Base-by-base conservation (phyloP, 495 filamentous ascomycete genomes). In the Penicillium silybi region DNA sequence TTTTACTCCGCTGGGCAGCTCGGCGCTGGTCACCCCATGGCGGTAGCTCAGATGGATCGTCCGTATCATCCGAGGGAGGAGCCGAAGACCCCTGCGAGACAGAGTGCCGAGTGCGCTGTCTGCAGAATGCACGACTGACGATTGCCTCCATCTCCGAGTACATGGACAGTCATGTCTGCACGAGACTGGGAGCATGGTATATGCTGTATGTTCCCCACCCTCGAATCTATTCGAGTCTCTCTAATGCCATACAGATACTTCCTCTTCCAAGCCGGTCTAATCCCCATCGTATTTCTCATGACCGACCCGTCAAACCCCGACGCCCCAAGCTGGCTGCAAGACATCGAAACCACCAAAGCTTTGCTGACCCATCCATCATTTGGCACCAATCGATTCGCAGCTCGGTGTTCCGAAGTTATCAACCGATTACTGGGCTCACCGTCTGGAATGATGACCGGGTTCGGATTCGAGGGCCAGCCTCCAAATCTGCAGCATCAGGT, bases 221-320 rank as follows among this genome's bases (percentile, higher is more conserved):
- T 32, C 16, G 17, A 42, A 3, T 26, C 11, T 22, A 27, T 42
- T 1, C 41, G 22, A 42, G n/a, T 16, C 17, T 23, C n/a, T 7
- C 20, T 11, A 19, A 18, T 29, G 11, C 15, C 17, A 23, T 23
- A 41, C 44, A 74, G 71, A 7, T 78, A 80, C 53, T 80, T 80
- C 57, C 71, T 80, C 17, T 80, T 80, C 63, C 77, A 80, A 64
- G 76, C 77, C 16, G 74, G 65, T 11, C 51, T 80, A 0, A 79
- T 80, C 27, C 77, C 77, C 1, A 66, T 75, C 37, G 72, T 80
- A 40, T 71, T 76, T 41, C 63, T 80, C 18, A 75, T 75, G 66
- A 79, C 70, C 10, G 72, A 76, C 37, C 71, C 77, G 0, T 66
- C 66, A 13, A 73, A 68, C 38, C 62, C 72, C 13, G 70, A 73